phyloP scores from a whole-genome alignment of 305 asterid genomes.

The Caryopteris hybrid region DNA sequence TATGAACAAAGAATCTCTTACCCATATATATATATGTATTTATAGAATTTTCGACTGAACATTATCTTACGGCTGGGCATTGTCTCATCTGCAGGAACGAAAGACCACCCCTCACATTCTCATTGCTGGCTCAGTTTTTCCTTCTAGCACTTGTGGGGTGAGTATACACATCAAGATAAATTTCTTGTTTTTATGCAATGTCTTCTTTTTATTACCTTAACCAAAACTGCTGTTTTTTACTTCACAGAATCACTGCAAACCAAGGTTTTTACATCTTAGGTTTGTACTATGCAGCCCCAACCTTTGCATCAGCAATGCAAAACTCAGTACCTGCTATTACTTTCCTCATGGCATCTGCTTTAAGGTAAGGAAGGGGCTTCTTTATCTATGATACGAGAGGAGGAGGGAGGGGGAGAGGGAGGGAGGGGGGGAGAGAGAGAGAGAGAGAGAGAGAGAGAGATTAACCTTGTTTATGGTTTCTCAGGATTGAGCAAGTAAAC shows the following conservation, averaged over 20 bases:
- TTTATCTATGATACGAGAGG: too few relatives aligned
- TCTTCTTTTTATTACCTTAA: neutral
- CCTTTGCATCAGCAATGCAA: slow-evolving; percentile 86
- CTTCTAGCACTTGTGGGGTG: slow-evolving; percentile 78
- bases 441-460: too few relatives aligned
- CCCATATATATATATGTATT: too few relatives aligned
- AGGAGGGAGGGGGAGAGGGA: too few relatives aligned
- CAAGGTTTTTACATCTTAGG: slow-evolving; percentile 84
- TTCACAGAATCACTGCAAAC: slow-evolving; percentile 74
- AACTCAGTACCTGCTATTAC: slow-evolving; percentile 89
- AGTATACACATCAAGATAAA: slow-evolving; percentile 10
- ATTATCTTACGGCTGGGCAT: neutral
- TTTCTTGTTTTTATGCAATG: neutral
- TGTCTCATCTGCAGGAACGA: slow-evolving; percentile 53
- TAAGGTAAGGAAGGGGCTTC: slow-evolving; percentile 35
- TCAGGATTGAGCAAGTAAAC: slow-evolving; percentile 45
- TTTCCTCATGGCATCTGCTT: slow-evolving; percentile 69
- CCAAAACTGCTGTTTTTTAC: neutral
- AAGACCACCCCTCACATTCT: slow-evolving; percentile 79
- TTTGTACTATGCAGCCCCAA: slow-evolving; percentile 74
- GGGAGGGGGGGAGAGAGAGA: too few relatives aligned
- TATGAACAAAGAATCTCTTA: neutral
- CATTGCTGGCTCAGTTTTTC: slow-evolving; percentile 72
- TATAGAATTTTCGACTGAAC: too few relatives aligned
- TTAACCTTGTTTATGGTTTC: neutral